Evolutionary conservation across 2,329 filamentous ascomycete genomes (phyloP).

Genomic region (Calonectria fujianensis): DNA sequence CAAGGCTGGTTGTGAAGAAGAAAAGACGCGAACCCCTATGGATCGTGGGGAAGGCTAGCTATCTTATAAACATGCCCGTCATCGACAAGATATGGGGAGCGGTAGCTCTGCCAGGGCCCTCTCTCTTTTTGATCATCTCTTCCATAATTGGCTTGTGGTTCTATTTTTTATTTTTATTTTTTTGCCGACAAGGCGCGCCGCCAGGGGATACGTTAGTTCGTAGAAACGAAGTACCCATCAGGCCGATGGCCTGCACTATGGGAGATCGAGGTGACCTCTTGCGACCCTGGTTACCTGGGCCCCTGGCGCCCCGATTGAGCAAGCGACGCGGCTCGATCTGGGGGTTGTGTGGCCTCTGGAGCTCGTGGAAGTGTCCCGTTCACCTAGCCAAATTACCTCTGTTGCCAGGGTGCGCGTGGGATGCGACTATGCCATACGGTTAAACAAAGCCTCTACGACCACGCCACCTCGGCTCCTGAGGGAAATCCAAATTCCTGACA

Average conservation of each 20-base stretch:
- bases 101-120: constrained; percentile 45
- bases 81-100: constrained; percentile 30
- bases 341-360: constrained; percentile 43
- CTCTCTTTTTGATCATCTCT: constrained; percentile 40
- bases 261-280: constrained; percentile 46
- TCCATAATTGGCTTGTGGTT: constrained; percentile 43
- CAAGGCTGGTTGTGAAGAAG: background rate
- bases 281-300: constrained; percentile 36
- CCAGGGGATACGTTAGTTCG: constrained; percentile 40
- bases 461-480: constrained; percentile 57
- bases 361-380: constrained; percentile 41
- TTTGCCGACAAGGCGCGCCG: constrained; percentile 42
- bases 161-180: constrained; percentile 31
- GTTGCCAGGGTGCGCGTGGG: constrained; percentile 45
- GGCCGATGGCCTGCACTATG: constrained; percentile 30
- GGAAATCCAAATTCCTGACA: constrained; percentile 43
- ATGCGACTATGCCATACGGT: constrained; percentile 50
- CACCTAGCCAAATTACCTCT: constrained; percentile 46
- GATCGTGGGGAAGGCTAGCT: constrained; percentile 46
- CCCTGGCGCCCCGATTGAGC: constrained; percentile 44
- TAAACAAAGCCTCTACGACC: constrained; percentile 51
- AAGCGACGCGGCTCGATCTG: constrained; percentile 51
- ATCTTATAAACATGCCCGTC: constrained; percentile 51
- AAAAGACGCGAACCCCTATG: constrained; percentile 11
- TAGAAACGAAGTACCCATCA: constrained; percentile 47